These are phyloP conservation scores for Penicillium crustosum DNA, from an alignment of 2,329 filamentous ascomycete species.

Conservation along the genomic window DNA sequence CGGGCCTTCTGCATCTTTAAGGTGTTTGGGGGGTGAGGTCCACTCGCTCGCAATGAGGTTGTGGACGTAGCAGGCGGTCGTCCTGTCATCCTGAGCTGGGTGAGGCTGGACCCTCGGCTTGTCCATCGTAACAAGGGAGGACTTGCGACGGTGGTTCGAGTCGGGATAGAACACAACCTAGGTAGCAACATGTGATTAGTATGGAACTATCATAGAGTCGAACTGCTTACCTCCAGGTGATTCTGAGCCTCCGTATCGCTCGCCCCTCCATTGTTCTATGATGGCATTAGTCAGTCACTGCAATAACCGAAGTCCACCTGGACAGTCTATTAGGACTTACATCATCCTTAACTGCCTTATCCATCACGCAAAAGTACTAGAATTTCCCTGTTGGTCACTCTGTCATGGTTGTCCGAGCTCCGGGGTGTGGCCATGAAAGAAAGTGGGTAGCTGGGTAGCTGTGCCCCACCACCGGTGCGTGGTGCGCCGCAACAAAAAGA, in stretches of 20 bases:
- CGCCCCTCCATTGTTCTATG: constrained; percentile 32
- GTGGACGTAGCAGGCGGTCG: constrained; percentile 63
- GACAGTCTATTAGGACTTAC: constrained; percentile 18
- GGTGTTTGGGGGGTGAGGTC: constrained; percentile 20
- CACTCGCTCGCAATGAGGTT: constrained; percentile 51
- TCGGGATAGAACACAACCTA: constrained; percentile 60
- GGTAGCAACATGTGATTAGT: not conserved
- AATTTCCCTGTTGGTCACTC: constrained; percentile 7
- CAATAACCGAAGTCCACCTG: not conserved
- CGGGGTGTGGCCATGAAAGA: constrained; percentile 7
- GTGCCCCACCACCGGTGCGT: not conserved
- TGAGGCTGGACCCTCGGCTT: constrained; percentile 41
- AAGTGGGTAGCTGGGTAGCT: constrained; percentile 24
- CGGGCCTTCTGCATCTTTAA: constrained; percentile 12
- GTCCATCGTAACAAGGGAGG: constrained; percentile 55
- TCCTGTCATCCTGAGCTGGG: constrained; percentile 34
- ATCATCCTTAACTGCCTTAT: constrained; percentile 15
- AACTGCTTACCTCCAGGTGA: constrained; percentile 36
- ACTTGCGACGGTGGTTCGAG: constrained; percentile 57
- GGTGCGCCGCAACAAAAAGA: not conserved
- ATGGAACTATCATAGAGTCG: not conserved
- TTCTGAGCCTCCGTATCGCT: constrained; percentile 38
- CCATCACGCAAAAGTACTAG: constrained; percentile 17
- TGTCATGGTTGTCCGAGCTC: constrained; percentile 15
- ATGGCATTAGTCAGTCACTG: constrained; percentile 17